phyloP scores from a whole-genome alignment of 208 protist species.

The Trypanosoma melophagium region DNA sequence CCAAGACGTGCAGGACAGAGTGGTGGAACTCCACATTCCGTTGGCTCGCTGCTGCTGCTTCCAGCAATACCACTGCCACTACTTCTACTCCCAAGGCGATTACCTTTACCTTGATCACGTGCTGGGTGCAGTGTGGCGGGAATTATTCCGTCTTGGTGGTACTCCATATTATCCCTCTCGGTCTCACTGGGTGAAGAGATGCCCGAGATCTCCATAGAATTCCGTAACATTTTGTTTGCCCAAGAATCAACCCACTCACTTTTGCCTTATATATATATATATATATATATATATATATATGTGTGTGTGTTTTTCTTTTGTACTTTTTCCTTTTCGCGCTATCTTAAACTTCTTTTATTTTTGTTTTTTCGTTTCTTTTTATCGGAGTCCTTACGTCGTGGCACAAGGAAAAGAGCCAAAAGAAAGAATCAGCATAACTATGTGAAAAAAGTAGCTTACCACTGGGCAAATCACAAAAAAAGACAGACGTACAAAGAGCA shows the following conservation, averaged over 20 bases:
- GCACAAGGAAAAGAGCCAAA: not conserved
- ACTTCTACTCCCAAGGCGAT: not conserved
- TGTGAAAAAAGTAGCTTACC: not conserved
- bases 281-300: slow-evolving; percentile 5
- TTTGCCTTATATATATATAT: not conserved
- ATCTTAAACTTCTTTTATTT: not conserved
- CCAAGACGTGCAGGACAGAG: not conserved
- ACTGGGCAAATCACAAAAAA: not conserved
- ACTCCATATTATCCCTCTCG: not conserved
- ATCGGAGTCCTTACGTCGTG: not conserved
- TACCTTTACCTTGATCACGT: not conserved
- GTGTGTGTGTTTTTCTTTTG: not conserved
- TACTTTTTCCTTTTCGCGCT: not conserved
- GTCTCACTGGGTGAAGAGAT: not conserved
- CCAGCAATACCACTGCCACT: not conserved
- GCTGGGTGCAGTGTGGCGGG: not conserved
- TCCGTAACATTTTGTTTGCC: not conserved
- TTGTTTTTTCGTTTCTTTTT: no score
- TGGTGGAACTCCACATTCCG: slow-evolving; percentile 4
- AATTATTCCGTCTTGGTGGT: not conserved
- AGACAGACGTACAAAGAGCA: not conserved
- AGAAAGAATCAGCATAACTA: slow-evolving; percentile 1
- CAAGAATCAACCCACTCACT: not conserved
- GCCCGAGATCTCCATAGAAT: not conserved
- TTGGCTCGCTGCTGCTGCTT: not conserved